Conservation (phyloP, 768 basidiomycete species). For the Lyophyllum semitale region DNA sequence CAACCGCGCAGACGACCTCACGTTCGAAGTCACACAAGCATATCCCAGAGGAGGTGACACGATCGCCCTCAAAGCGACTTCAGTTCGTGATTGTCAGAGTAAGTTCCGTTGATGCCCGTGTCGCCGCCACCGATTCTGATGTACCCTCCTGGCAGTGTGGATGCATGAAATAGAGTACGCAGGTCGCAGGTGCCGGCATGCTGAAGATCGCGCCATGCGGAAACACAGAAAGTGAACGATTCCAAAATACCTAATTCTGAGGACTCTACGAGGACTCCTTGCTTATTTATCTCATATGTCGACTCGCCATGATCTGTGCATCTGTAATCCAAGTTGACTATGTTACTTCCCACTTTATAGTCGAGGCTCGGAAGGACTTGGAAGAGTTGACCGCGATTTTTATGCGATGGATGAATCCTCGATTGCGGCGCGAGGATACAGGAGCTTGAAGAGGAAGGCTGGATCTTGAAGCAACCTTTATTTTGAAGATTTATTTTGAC, state of each 20-base stretch:
- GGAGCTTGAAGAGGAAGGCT: too few species aligned
- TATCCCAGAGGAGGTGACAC: slow-evolving; percentile 78
- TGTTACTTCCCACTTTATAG: neutral
- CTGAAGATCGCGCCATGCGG: slow-evolving; percentile 30
- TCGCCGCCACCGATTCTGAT: neutral
- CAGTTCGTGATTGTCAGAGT: slow-evolving; percentile 20
- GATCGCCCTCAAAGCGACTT: slow-evolving; percentile 47
- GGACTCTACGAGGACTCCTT: too few species aligned
- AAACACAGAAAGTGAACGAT: slow-evolving; percentile 16
- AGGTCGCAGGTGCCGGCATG: slow-evolving; percentile 32
- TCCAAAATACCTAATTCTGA: too few species aligned
- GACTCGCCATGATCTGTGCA: neutral
- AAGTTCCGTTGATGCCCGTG: neutral
- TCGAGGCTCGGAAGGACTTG: too few species aligned
- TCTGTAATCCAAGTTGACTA: neutral
- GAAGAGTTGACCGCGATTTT: too few species aligned
- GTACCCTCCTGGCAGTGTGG: slow-evolving; percentile 24
- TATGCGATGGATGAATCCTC: too few species aligned
- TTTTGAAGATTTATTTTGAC: too few species aligned
- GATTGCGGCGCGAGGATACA: too few species aligned
- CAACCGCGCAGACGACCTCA: slow-evolving; percentile 55
- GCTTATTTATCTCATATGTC: neutral
- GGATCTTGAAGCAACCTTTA: too few species aligned
- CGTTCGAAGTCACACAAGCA: slow-evolving; percentile 65
- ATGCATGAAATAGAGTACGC: slow-evolving; percentile 35